Evolutionary conservation across 257 asterid genomes (phyloP).

Genomic region (Phtheirospermum japonicum): DNA sequence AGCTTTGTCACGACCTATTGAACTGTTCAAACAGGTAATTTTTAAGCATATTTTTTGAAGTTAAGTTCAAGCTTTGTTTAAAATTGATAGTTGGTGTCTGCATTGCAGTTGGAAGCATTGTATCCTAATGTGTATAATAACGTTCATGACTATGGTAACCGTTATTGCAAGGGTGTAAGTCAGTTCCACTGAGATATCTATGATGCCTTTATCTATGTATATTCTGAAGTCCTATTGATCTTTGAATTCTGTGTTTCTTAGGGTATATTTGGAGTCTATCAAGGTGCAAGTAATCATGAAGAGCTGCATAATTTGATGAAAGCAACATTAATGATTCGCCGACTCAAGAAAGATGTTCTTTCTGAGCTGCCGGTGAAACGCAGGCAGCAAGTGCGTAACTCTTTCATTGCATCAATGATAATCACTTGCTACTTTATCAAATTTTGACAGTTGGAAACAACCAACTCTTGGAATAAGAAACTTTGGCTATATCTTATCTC

Average conservation of each 20-base stretch:
- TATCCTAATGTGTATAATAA: constrained; percentile 79
- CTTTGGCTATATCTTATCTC: too few relatives aligned
- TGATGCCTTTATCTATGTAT: constrained; percentile 12
- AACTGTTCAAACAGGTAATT: constrained; percentile 80
- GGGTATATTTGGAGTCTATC: constrained; percentile 88
- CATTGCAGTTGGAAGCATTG: constrained; percentile 81
- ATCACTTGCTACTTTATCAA: neutral
- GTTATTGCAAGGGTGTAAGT: constrained; percentile 99
- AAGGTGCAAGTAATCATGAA: constrained; percentile 97
- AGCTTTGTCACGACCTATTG: constrained; percentile 92
- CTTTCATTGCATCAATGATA: constrained; percentile 2
- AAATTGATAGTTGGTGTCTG: constrained; percentile 29
- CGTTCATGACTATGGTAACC: constrained; percentile 84
- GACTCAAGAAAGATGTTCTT: constrained; percentile 95
- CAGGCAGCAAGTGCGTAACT: constrained; percentile 69
- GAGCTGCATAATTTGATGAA: constrained; percentile 96
- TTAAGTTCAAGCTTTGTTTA: constrained; percentile 17
- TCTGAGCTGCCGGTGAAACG: constrained; percentile 89
- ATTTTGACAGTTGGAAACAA: too few relatives aligned
- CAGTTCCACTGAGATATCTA: constrained; percentile 24
- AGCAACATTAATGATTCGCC: constrained; percentile 88
- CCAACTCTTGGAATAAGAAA: too few relatives aligned
- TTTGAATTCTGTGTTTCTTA: constrained; percentile 28
- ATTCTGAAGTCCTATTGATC: constrained; percentile 20
- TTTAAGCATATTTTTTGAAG: constrained; percentile 11